Base-by-base conservation (phyloP, 2,329 filamentous ascomycete species). In the Fusarium citri region DNA sequence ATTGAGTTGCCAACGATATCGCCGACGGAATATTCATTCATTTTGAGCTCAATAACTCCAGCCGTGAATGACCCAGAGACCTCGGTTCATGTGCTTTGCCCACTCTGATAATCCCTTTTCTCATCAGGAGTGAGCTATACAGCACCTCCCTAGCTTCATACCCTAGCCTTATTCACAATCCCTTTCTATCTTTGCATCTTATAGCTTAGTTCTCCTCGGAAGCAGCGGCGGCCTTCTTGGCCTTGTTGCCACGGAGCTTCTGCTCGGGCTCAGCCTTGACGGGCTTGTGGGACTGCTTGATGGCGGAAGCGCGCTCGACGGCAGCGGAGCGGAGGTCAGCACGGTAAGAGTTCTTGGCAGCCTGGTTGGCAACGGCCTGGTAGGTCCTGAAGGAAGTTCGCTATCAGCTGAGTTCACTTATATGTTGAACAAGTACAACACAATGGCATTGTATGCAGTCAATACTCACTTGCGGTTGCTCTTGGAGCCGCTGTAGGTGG, bases 301-400 rank as follows among this genome's bases (percentile, higher is more conserved):
- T 88, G 78, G 94, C 94, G 78, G 91, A 94, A 80, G 92, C 94
- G 79, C 96, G 93, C 83, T 94, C 86, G 78, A 98, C 91, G 77
- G 95, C 94, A 78, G 87, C 86, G 78, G 88, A 84, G 76, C 91
- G 91, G 83, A 94, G 87, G 81, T 95, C 92, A 78, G 87, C 78
- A 77, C 92, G 93, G 91, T 98, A 99, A 80, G 91, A 89, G 81
- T 88, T 88, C 89, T 94, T 94, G 82, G 94, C 92, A 77, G 91
- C 89, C 81, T 87, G 86, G 86, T 89, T 92, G 85, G 94, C 94
- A 81, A 98, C 89, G 78, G 88, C 88, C 86, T 92, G 93, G 91
- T 94, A 98, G 85, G 92, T 91, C 89, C 94, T 96, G 73, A 34
- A 55, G 28, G 65, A 77, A 65, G 66, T 75, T 59, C 20, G 30